A percentile compares a stretch with the other conserved stretches of the same genome.
Conservation (phyloP, 73 alveolate genomes). For the Uronychia setigera region DNA sequence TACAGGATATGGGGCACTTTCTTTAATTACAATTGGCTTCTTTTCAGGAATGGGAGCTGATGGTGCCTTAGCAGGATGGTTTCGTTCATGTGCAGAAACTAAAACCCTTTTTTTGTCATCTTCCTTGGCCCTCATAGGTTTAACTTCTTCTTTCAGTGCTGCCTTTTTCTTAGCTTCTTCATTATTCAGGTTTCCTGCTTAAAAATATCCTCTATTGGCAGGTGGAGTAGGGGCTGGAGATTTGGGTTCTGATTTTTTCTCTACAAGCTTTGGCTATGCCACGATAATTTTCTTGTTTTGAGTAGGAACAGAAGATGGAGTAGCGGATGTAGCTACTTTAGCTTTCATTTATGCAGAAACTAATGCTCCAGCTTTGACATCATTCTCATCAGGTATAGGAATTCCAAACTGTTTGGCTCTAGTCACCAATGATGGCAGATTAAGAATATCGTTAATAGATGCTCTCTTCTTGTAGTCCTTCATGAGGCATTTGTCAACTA, state of each 20-base stretch:
- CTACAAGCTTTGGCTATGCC: too few species aligned
- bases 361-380: not conserved
- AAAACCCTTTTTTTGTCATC: not conserved
- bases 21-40: too few species aligned
- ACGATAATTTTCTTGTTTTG: too few species aligned
- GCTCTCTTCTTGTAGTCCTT: slow-evolving; percentile 91
- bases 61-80: too few species aligned
- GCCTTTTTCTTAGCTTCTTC: not conserved
- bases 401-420: slow-evolving; percentile 37
- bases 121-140: not conserved
- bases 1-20: too few species aligned
- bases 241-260: too few species aligned
- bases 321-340: too few species aligned
- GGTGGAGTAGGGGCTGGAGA: too few species aligned
- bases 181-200: not conserved
- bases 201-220: not conserved
- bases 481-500: slow-evolving; percentile 85
- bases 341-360: not conserved
- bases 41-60: too few species aligned
- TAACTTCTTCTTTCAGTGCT: not conserved
- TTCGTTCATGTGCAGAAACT: too few species aligned
- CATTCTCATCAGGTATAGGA: slow-evolving; percentile 32
- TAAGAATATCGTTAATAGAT: slow-evolving; percentile 73
- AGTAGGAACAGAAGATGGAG: too few species aligned
- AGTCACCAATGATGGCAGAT: slow-evolving; percentile 28